A percentile compares a stretch with the other conserved stretches of the same genome.
Evolutionary conservation across 2,329 filamentous ascomycete genomes (phyloP).

Genomic region (Mycosphaerella sp.): DNA sequence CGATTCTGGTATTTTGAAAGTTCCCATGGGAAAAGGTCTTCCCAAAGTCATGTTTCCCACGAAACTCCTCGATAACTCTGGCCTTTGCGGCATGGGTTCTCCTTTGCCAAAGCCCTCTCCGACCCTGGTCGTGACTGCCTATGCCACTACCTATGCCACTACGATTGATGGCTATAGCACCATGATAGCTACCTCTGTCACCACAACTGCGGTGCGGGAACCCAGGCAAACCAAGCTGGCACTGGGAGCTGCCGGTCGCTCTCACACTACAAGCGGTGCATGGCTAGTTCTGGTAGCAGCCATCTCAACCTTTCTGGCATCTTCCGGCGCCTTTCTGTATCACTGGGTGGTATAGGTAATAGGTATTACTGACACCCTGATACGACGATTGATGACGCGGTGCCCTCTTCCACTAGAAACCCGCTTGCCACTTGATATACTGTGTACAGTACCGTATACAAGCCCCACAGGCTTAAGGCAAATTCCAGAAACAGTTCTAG

Average conservation of each 20-base stretch:
- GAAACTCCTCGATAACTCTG: conserved; percentile 22
- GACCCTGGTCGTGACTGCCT: neutral
- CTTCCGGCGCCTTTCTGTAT: neutral
- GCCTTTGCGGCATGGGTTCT: conserved; percentile 22
- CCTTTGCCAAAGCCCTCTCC: conserved; percentile 1
- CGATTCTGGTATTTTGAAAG: conserved; percentile 25
- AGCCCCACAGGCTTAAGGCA: too few species aligned
- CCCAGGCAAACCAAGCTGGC: neutral
- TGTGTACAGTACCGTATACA: too few species aligned
- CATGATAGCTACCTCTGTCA: neutral
- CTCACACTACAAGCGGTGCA: neutral
- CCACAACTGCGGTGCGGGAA: neutral
- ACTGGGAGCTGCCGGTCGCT: neutral
- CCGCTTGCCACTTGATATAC: too few species aligned
- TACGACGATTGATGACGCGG: too few species aligned
- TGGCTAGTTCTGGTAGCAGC: neutral
- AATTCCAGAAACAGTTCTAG: too few species aligned
- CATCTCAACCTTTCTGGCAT: neutral
- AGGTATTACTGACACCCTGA: neutral
- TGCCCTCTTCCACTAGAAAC: too few species aligned
- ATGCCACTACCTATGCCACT: neutral
- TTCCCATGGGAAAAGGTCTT: conserved; percentile 33
- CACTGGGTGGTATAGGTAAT: neutral
- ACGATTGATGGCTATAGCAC: neutral
- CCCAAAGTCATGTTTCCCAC: conserved; percentile 34